Percentiles rank a stretch among this genome's conserved stretches.
Evolutionary conservation across 345 rosid species (phyloP).

Genomic region (Aquilaria yunnanensis): DNA sequence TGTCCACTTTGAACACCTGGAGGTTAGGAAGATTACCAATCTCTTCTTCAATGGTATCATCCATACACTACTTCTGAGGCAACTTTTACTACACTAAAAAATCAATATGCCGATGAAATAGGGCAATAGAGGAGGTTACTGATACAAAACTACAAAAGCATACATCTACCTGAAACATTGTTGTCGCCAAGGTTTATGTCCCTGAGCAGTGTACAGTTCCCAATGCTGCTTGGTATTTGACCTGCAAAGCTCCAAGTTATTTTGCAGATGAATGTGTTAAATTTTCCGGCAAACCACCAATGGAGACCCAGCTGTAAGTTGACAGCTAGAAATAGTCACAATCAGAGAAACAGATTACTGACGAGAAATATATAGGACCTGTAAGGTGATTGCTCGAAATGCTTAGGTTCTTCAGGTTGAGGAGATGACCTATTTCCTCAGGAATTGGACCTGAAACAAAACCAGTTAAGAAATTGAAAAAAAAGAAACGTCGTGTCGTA

Average conservation of each 20-base stretch:
- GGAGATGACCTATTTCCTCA: slow-evolving; percentile 3
- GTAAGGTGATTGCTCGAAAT: not conserved
- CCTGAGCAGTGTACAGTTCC: slow-evolving; percentile 10
- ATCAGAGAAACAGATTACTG: no score
- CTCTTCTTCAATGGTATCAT: not conserved
- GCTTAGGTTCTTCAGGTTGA: not conserved
- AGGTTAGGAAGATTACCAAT: slow-evolving; percentile 11
- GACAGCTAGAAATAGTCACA: not conserved
- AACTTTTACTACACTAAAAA: no score
- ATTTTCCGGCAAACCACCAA: not conserved
- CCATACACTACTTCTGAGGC: no score
- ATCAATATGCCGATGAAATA: no score
- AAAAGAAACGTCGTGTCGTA: not conserved
- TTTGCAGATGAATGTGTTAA: not conserved
- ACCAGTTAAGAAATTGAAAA: no score
- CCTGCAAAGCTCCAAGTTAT: slow-evolving; percentile 2
- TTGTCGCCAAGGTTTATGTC: not conserved
- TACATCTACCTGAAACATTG: slow-evolving; percentile 14
- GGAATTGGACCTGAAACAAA: slow-evolving; percentile 15
- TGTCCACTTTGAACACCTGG: not conserved
- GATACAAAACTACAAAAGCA: not conserved
- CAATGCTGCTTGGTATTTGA: slow-evolving; percentile 13
- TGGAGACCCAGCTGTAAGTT: not conserved
- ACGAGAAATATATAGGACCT: not conserved
- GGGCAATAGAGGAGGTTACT: not conserved